Base-by-base conservation (phyloP, 805 yeast genomes). In the Starmerella powellii region DNA sequence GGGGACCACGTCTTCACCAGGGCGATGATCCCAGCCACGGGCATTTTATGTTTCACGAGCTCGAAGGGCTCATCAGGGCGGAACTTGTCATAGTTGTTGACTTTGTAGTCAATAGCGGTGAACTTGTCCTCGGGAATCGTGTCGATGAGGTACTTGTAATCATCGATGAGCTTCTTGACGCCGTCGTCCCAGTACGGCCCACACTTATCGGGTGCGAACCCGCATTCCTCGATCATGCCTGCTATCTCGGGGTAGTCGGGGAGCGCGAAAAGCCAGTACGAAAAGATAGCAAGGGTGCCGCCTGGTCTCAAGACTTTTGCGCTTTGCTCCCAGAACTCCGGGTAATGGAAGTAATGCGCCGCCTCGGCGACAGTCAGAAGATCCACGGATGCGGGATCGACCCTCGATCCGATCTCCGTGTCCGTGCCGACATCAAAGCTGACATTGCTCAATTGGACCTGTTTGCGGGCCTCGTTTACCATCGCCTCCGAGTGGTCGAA, bases 101-200 rank as follows among this genome's bases (percentile, higher is more conserved):
- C 38, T 2, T 61, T 59, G 29, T 49, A 57, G 32, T 56, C 49
- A 10, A 67, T 55, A 44, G 75, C 70, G 1, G 55, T 49, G 56
- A 68, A 81, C 12, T 53, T 44, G 2, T 59, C 63, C 0, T 41
- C 20, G 2, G 79, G 76, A 3, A 70, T 52, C 28, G 63, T 56
- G 17, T 46, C 35, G 11, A n/a, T 19, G 4, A 76, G 64, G 10
- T 63, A 71, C 13, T 48, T 53, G 47, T 71, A 66, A 44, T 67
- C 54, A 6, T 62, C 48, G 39, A 77, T 63, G 27, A 87, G 59
- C 12, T 70, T 62, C 6, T 55, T 41, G 37, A 94, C 65, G 0
- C 95, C 96, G 0, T 94, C 91, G 53, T 83, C 81, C 96, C 96
- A 87, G 56, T 74, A 74, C 0, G 77, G 76, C 0, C 82, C 66